Evolutionary conservation across 1,284 basidiomycete species (phyloP).

Genomic region (Leccinum griseonigrum): DNA sequence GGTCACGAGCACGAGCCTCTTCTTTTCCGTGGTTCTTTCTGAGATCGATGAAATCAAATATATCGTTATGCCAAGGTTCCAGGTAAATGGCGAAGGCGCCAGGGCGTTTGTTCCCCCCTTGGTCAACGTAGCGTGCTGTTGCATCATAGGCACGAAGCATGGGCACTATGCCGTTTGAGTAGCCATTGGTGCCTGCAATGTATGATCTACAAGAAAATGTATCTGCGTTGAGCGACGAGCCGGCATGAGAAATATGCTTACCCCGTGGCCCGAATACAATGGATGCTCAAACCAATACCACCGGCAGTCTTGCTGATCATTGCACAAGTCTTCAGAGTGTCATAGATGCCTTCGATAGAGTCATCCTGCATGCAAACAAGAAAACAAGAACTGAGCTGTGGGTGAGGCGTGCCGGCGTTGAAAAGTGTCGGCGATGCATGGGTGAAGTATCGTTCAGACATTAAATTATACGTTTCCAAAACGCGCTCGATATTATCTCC

Average conservation of each 20-base stretch:
- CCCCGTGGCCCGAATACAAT: slow-evolving; percentile 97
- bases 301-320: slow-evolving; percentile 99
- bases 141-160: slow-evolving; percentile 99
- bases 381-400: slow-evolving; percentile 98
- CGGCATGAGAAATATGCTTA: slow-evolving; percentile 36
- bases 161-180: slow-evolving; percentile 98
- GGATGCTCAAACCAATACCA: slow-evolving; percentile 95
- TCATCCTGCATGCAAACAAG: slow-evolving; percentile 98
- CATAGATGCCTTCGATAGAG: slow-evolving; percentile 99
- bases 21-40: slow-evolving; percentile 99
- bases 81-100: slow-evolving; percentile 98
- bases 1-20: slow-evolving; percentile 93
- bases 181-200: slow-evolving; percentile 95
- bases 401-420: slow-evolving; percentile 95
- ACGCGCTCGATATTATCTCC: slow-evolving; percentile 87
- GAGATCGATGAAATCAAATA: slow-evolving; percentile 98
- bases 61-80: slow-evolving; percentile 97
- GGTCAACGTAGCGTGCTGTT: slow-evolving; percentile 98
- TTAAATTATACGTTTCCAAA: slow-evolving; percentile 91
- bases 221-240: slow-evolving; percentile 8
- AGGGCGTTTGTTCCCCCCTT: slow-evolving; percentile 99
- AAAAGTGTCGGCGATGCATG: slow-evolving; percentile 98
- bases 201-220: slow-evolving; percentile 55
- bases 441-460: slow-evolving; percentile 97
- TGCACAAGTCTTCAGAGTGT: slow-evolving; percentile 97